phyloP scores from a whole-genome alignment of 176 grass and related monocot genomes.

The Pontederia paniculata region DNA sequence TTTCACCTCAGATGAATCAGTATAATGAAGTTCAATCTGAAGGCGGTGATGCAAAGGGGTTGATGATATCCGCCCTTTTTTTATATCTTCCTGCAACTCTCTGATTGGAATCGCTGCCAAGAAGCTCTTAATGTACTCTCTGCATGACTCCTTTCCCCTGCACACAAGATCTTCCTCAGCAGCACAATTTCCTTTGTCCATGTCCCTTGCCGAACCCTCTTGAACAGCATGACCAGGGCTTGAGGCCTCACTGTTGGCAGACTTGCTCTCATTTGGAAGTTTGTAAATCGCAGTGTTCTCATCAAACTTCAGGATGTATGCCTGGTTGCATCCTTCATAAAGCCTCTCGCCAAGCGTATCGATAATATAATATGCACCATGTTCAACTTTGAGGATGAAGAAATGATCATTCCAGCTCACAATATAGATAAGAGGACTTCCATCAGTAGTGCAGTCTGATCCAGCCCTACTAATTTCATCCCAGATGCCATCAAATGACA shows the following conservation, averaged over 20 bases:
- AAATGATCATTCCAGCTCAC: constrained; percentile 21
- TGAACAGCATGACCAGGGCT: background rate
- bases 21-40: constrained; percentile 14
- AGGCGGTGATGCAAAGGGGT: constrained; percentile 8
- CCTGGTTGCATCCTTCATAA: constrained; percentile 7
- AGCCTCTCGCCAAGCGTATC: constrained; percentile 19
- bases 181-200: background rate
- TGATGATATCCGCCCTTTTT: constrained; percentile 2
- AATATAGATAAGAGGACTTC: constrained; percentile 1
- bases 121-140: constrained; percentile 18
- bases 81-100: constrained; percentile 10
- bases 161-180: constrained; percentile 3
- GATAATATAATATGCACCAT: constrained; percentile 12
- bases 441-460: background rate
- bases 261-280: background rate
- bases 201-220: background rate
- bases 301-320: constrained; percentile 24
- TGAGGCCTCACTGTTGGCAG: background rate
- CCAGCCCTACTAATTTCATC: constrained; percentile 8
- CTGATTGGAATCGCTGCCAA: constrained; percentile 9
- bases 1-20: background rate
- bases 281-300: background rate
- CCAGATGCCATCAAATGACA: constrained; percentile 19
- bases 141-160: constrained; percentile 15
- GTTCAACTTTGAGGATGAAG: constrained; percentile 13